These are phyloP conservation scores for Gomphus sp. DNA, from an alignment of 1,284 basidiomycete species.

Conservation along the genomic window DNA sequence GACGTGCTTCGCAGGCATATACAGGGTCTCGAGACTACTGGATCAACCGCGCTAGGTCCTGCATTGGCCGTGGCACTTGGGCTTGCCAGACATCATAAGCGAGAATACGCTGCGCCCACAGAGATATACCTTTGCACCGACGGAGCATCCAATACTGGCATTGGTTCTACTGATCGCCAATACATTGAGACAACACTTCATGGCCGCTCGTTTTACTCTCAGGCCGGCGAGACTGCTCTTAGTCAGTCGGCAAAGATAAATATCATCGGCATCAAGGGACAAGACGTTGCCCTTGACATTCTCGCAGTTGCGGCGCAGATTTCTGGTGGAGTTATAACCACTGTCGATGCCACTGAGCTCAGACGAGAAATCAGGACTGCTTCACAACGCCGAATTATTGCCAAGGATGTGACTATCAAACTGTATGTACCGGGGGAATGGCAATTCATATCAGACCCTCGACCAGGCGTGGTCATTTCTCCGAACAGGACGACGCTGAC, in stretches of 20 bases:
- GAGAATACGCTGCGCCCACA: background rate
- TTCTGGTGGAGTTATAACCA: slow-evolving; percentile 8
- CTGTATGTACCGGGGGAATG: background rate
- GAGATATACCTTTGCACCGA: slow-evolving; percentile 10
- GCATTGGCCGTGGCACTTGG: slow-evolving; percentile 6
- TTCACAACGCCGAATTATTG: slow-evolving; percentile 7
- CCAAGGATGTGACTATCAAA: background rate
- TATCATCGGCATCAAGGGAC: slow-evolving; percentile 8
- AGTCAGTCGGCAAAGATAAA: slow-evolving; percentile 7
- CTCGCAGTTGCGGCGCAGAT: background rate
- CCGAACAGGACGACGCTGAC: background rate
- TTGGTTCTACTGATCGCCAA: background rate
- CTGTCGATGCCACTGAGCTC: slow-evolving; percentile 4
- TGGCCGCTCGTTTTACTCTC: slow-evolving; percentile 4
- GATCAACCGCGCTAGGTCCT: slow-evolving; percentile 4
- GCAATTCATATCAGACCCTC: slow-evolving; percentile 1
- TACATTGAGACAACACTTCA: background rate
- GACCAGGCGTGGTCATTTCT: background rate
- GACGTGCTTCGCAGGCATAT: background rate
- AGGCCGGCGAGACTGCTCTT: slow-evolving; percentile 4
- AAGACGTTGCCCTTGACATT: slow-evolving; percentile 4
- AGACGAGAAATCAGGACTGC: slow-evolving; percentile 6
- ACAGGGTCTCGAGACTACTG: background rate
- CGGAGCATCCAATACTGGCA: slow-evolving; percentile 7
- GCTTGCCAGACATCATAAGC: slow-evolving; percentile 2